Conservation (phyloP, 1,139 yeast genomes). For the Spencermartinsiella ligniputridi region DNA sequence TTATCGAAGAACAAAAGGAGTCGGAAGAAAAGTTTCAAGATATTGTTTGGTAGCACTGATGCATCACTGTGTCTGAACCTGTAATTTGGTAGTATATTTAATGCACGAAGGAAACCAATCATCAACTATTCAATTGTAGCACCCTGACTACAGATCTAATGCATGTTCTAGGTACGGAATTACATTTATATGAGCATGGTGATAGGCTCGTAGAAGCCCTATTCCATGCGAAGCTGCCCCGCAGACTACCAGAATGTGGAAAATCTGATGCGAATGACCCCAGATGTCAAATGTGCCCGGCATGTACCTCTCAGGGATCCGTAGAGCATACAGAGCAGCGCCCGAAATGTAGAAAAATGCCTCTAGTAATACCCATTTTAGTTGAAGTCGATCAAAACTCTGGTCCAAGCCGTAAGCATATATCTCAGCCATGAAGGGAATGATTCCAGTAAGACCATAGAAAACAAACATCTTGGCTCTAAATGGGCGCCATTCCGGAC, state of each 20-base stretch:
- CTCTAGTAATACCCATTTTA: conserved; percentile 61
- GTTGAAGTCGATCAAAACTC: conserved; percentile 49
- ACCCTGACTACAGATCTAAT: background rate
- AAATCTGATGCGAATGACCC: conserved; percentile 87
- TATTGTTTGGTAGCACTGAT: conserved; percentile 38
- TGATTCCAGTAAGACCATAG: conserved; percentile 74
- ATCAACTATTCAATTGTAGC: too few species aligned
- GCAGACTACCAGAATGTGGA: conserved; percentile 73
- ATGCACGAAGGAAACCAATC: too few species aligned
- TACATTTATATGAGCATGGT: conserved; percentile 40
- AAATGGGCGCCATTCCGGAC: conserved; percentile 67
- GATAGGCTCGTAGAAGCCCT: conserved; percentile 60
- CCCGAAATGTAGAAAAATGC: conserved; percentile 74
- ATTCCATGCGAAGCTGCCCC: conserved; percentile 76
- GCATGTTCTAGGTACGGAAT: conserved; percentile 4
- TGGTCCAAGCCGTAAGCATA: conserved; percentile 43
- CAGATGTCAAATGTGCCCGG: conserved; percentile 68
- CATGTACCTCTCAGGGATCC: conserved; percentile 68
- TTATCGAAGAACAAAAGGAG: conserved; percentile 61
- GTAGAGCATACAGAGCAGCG: conserved; percentile 69
- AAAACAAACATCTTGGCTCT: conserved; percentile 74
- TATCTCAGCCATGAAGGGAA: conserved; percentile 61
- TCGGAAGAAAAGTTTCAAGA: conserved; percentile 61
- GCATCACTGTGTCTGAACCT: too few species aligned
- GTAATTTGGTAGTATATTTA: too few species aligned